Base-by-base conservation (phyloP, 2,329 filamentous ascomycete genomes). In the Talaromyces amestolkiae region DNA sequence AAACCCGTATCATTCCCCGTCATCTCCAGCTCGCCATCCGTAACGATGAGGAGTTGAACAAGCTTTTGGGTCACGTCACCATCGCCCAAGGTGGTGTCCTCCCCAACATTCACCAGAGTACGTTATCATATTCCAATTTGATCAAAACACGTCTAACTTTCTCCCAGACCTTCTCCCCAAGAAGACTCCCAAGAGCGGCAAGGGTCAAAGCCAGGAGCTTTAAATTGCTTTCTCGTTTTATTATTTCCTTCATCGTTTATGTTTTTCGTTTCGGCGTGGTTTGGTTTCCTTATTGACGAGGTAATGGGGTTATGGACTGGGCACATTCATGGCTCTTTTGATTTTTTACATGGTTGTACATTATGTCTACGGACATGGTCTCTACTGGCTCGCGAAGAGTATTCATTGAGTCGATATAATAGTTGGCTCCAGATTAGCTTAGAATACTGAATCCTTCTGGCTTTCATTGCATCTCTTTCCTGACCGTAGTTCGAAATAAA, bases 31-130 rank as follows among this genome's bases (percentile, higher is more conserved):
- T 99, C 74, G 95, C 95, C 83, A 99, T 99, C 86, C 90, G 95
- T 78, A 97, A 97, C 85, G 94, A 98, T 82, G 94, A 98, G 88
- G 95, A 99, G 84, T 82, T 98, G 91, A 97, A 98, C 91, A 98
- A 97, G 88, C 90, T 96, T 69, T 87, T 97, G 71, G 93, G 93
- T 66, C 92, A 96, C 80, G 93, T 97, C 82, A 97, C 93, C 79
- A 97, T 97, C 76, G 93, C 93, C 80, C 93, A 97, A 84, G 93
- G 92, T 85, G 92, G 92, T 93, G 93, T 97, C 73, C 87, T 97
- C 70, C 93, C 93, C 82, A 96, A 96, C 88, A 97, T 97, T 74
- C 92, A 96, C 86, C 91, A 95, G 84, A 97, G 92, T 96, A 88
- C 74, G 92, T 87, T 59, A 8, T 5, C 11, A 45, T 19, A 5